Evolutionary conservation across 2,329 filamentous ascomycete species (phyloP), one percentile per base, ranked within the genome.

Genomic region (Thermochaetoides dissita): DNA sequence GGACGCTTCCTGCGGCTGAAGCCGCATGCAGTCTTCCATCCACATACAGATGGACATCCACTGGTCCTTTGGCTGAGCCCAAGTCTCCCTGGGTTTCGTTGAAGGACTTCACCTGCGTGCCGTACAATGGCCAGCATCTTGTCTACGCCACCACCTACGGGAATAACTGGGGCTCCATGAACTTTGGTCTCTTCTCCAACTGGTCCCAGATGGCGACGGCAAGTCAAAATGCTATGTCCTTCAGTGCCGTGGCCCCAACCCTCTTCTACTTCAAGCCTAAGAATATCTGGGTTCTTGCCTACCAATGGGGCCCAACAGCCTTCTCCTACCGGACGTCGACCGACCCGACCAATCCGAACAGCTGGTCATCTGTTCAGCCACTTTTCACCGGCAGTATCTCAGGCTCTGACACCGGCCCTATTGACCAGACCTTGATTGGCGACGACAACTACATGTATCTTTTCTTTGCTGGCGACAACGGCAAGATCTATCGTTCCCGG

Each of bases 401-500:
- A 0, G 64, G 53, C 42, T 69, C 69, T 7, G 54, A 57, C 57
- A 76, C 69, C 0, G 74, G 73, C 1, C 54, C 63, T 8, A 80
- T 82, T 46, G 76, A 81, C 56, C 75, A 79, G 59, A 73, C 74
- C 0, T 49, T 81, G 43, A 81, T 81, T 48, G 74, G 72, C 34
- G 78, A 81, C 56, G 59, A 58, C 53, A 58, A 55, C 6, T 69
- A 71, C 59, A 79, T 80, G 73, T 80, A 80, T 51, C 62, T 82
- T 5, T 82, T 81, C 68, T 81, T 81, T 50, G 66, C 68, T 0
- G 78, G 75, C 7, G 78, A 82, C 59, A 79, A 81, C 48, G 78
- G 78, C 56, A 70, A 68, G 37, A 76, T 82, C 53, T 81, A 81
- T 60, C 67, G 77, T 1, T 56, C 75, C 40, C 71, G 66, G 54